A percentile compares a stretch with the other conserved stretches of the same genome.
phyloP scores from a whole-genome alignment of 1,139 yeast species.

The Candida freyschussii region DNA sequence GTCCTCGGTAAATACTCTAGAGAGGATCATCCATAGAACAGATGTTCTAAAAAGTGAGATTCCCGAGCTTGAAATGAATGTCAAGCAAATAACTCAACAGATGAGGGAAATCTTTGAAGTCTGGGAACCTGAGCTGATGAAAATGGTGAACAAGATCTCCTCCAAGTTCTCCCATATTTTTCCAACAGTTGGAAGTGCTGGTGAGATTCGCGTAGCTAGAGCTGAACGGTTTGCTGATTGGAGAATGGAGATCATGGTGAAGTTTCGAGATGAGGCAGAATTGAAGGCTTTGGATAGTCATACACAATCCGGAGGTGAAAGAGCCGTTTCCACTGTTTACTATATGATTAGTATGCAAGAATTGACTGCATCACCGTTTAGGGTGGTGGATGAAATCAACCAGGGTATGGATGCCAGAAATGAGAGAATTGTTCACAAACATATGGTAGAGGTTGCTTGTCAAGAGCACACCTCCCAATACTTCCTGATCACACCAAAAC shows the following conservation, averaged over 20 bases:
- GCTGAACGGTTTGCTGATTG: constrained; percentile 62
- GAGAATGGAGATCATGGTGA: constrained; percentile 79
- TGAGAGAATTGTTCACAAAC: constrained; percentile 81
- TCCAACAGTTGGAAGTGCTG: constrained; percentile 76
- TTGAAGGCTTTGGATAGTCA: constrained; percentile 72
- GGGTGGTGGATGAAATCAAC: constrained; percentile 96
- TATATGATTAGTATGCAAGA: constrained; percentile 90
- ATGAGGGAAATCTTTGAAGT: constrained; percentile 36
- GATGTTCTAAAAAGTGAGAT: constrained; percentile 21
- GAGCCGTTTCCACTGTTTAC: constrained; percentile 91
- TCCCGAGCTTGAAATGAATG: constrained; percentile 15
- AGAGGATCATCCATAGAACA: constrained; percentile 30
- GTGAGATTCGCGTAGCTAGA: constrained; percentile 59
- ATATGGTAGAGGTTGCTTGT: constrained; percentile 89
- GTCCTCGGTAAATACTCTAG: constrained; percentile 36
- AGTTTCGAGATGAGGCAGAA: constrained; percentile 73
- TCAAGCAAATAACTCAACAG: constrained; percentile 30
- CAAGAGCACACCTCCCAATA: constrained; percentile 61
- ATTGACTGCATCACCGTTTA: constrained; percentile 83
- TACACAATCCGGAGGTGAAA: constrained; percentile 96
- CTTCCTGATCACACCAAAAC: constrained; percentile 88
- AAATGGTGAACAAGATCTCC: constrained; percentile 51
- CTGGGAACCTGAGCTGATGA: constrained; percentile 60
- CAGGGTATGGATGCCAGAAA: constrained; percentile 98
- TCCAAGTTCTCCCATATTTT: constrained; percentile 62